These are phyloP conservation scores for Phytophthora constricta DNA, from an alignment of 352 stramenopile genomes.

Conservation along the genomic window DNA sequence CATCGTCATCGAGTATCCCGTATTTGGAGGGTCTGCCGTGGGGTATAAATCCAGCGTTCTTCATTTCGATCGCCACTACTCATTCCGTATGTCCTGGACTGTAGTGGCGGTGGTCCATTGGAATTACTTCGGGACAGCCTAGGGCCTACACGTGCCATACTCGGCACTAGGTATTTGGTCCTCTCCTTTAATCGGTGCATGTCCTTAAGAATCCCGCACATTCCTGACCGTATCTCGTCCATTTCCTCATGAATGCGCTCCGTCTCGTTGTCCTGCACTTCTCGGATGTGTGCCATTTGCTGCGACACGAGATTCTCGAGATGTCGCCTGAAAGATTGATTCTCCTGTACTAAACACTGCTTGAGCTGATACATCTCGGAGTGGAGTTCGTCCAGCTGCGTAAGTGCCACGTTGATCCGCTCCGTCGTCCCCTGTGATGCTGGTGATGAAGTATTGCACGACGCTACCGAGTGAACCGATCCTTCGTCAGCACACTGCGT, in stretches of 20 bases:
- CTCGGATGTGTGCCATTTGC: slow-evolving; percentile 57
- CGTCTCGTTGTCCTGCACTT: slow-evolving; percentile 58
- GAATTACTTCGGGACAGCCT: slow-evolving; percentile 22
- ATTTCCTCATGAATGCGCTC: slow-evolving; percentile 66
- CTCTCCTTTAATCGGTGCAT: slow-evolving; percentile 74
- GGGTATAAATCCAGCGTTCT: slow-evolving; percentile 16
- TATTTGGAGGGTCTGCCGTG: slow-evolving; percentile 12
- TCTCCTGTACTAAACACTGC: slow-evolving; percentile 58
- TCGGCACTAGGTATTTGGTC: slow-evolving; percentile 70
- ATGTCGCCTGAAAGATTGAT: slow-evolving; percentile 48
- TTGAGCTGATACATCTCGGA: slow-evolving; percentile 64
- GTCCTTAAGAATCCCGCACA: slow-evolving; percentile 71
- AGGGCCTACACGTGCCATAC: slow-evolving; percentile 39
- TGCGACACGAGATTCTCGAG: slow-evolving; percentile 55
- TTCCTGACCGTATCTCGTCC: slow-evolving; percentile 68
- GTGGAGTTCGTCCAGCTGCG: slow-evolving; percentile 52
- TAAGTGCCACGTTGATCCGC: slow-evolving; percentile 54
- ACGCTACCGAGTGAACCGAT: background rate
- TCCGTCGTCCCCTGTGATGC: slow-evolving; percentile 25
- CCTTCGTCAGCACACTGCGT: slow-evolving; percentile 17
- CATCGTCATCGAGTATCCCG: slow-evolving; percentile 44
- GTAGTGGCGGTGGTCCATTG: slow-evolving; percentile 14
- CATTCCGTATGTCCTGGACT: slow-evolving; percentile 10
- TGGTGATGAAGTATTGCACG: slow-evolving; percentile 5
- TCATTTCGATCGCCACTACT: slow-evolving; percentile 23